These are phyloP conservation scores for Crepidotus variabilis DNA, from an alignment of 768 basidiomycete genomes.

Conservation along the genomic window DNA sequence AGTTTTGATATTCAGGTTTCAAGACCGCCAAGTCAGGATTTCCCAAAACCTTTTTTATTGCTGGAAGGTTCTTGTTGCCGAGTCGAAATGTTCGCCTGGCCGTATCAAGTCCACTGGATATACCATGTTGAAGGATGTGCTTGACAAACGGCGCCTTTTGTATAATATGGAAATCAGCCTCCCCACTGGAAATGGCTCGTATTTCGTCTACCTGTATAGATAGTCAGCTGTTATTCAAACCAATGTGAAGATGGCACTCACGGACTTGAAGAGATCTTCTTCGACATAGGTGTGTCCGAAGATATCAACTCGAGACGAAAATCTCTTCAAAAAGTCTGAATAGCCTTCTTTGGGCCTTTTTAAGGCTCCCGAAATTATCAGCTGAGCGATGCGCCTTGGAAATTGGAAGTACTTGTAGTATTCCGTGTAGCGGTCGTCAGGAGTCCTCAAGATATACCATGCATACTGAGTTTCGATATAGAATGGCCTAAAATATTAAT, in stretches of 20 bases:
- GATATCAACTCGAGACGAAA: conserved; percentile 28
- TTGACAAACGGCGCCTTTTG: conserved; percentile 22
- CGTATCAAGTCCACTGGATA: conserved; percentile 1
- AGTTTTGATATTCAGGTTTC: conserved; percentile 45
- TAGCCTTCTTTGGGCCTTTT: conserved; percentile 26
- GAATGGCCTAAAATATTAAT: conserved; percentile 42
- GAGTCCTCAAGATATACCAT: conserved; percentile 54
- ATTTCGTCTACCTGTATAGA: conserved; percentile 24
- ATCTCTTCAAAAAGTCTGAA: conserved; percentile 30
- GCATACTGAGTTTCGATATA: conserved; percentile 63
- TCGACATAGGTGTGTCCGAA: conserved; percentile 31
- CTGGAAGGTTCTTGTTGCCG: conserved; percentile 9
- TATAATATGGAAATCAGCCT: conserved; percentile 15
- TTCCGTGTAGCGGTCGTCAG: conserved; percentile 41
- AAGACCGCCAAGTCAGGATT: conserved; percentile 58
- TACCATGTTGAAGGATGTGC: conserved; percentile 19
- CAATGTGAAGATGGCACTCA: conserved; percentile 13
- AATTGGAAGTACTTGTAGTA: conserved; percentile 47
- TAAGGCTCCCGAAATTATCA: conserved; percentile 35
- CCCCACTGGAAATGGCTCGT: conserved; percentile 24
- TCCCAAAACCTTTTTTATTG: conserved; percentile 22
- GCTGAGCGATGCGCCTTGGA: conserved; percentile 47
- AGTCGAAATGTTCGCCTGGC: conserved; percentile 2
- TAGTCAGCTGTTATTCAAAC: background rate
- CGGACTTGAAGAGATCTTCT: conserved; percentile 28